These are phyloP conservation scores for Plantago coronopus DNA, from an alignment of 305 asterid species.

Conservation along the genomic window DNA sequence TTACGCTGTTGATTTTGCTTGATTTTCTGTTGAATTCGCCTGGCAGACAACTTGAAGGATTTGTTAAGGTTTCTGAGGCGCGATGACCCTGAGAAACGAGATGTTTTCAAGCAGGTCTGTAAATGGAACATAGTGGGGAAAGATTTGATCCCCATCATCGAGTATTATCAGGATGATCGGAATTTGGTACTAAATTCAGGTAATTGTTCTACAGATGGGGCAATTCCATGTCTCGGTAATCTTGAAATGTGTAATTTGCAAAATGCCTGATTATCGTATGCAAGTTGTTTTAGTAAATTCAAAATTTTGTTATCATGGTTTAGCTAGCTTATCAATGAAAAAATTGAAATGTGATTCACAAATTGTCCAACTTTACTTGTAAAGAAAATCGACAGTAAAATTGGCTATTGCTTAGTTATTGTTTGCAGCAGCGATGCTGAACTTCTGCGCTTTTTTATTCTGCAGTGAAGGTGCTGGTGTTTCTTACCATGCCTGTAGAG, in stretches of 20 bases:
- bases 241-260: background rate
- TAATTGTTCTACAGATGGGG: conserved; percentile 11
- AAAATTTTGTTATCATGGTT: background rate
- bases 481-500: conserved; percentile 92
- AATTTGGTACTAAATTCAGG: conserved; percentile 80
- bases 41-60: conserved; percentile 87
- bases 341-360: background rate
- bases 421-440: background rate
- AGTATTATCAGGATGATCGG: conserved; percentile 65
- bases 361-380: background rate
- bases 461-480: conserved; percentile 90
- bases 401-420: background rate
- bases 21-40: background rate
- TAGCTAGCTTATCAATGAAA: too few relatives aligned
- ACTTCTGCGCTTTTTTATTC: background rate
- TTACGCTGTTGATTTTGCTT: conserved; percentile 2
- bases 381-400: background rate
- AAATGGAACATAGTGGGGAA: conserved; percentile 76
- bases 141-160: conserved; percentile 78
- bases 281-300: background rate
- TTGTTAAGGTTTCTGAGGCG: conserved; percentile 84
- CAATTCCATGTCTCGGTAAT: background rate
- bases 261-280: background rate
- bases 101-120: conserved; percentile 89
- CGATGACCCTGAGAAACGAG: conserved; percentile 86